A percentile compares a stretch with the other conserved stretches of the same genome.
phyloP scores from a whole-genome alignment of 2,329 filamentous ascomycete genomes.

The Pleomassaria siparia region DNA sequence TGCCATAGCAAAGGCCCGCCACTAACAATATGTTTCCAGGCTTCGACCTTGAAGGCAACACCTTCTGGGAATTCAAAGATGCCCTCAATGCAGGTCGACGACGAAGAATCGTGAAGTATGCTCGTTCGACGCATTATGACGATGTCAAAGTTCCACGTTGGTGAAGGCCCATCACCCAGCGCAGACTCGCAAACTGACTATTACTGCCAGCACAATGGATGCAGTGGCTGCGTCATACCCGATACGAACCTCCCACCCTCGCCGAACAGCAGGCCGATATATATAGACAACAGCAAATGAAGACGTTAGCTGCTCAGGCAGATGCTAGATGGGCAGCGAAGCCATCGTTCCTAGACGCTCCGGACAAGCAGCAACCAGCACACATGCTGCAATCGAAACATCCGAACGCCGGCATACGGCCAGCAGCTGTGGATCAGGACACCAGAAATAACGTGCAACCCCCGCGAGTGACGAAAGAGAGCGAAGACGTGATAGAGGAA shows the following conservation, averaged over 20 bases:
- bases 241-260: slow-evolving; percentile 57
- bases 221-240: slow-evolving; percentile 67
- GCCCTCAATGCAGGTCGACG: slow-evolving; percentile 54
- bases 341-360: slow-evolving; percentile 60
- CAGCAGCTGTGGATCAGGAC: slow-evolving; percentile 37
- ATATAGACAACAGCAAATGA: slow-evolving; percentile 59
- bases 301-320: slow-evolving; percentile 59
- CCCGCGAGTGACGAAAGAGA: slow-evolving; percentile 7
- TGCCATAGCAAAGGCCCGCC: background rate
- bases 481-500: slow-evolving; percentile 30
- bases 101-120: slow-evolving; percentile 61
- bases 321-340: slow-evolving; percentile 64
- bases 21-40: slow-evolving; percentile 43
- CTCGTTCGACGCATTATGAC: slow-evolving; percentile 54
- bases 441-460: slow-evolving; percentile 24
- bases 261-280: slow-evolving; percentile 62
- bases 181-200: slow-evolving; percentile 1
- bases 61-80: slow-evolving; percentile 68
- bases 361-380: slow-evolving; percentile 51
- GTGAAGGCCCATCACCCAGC: slow-evolving; percentile 5
- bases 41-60: slow-evolving; percentile 64
- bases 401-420: slow-evolving; percentile 40
- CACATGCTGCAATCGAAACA: slow-evolving; percentile 50
- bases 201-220: slow-evolving; percentile 63
- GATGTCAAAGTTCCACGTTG: slow-evolving; percentile 63